Evolutionary conservation across 352 stramenopile species (phyloP), one percentile per base, ranked within the genome.

Genomic region (Pythium sukuiense): DNA sequence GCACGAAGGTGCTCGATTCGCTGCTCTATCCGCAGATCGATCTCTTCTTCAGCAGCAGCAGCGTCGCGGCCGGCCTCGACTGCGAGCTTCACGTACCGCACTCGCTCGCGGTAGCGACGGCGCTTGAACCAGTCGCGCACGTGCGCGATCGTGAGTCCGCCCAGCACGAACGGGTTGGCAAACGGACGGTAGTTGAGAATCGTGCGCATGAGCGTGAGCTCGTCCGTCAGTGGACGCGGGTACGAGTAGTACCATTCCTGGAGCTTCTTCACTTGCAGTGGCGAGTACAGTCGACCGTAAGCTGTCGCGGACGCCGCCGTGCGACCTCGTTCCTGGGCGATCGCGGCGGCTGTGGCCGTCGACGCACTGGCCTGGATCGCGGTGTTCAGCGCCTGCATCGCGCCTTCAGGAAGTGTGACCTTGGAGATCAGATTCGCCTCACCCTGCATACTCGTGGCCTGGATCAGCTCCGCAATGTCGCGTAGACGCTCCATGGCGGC

Each of bases 41-140:
- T 91, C 60, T 92, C 78, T 69, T 92, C 86, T 61, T 92, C 86
- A 1, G 86, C 81, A 32, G 79, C 81, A 50, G 74, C 71, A 0
- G 80, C 53, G 58, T 90, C 81, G 8, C 81, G 73, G 8, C 84
- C 84, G 24, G 71, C 76, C 71, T 95, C 86, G 20, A 92, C 59
- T 7, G 81, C 81, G 29, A 92, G 67, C 71, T 90, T 90, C 6
- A 93, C 73, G 37, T 88, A 91, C 24, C 84, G 84, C 65, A 93
- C 79, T 20, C 84, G 82, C 54, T 95, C 86, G n/a, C 86, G 82
- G 55, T 85, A 85, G 29, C 86, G 84, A 32, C 86, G 84, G 2
- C 84, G 84, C 71, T 95, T 92, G 70, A 95, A 95, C 86, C 86
- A 95, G 72, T 95, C 86, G 6, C 86, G 82, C 18, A 95, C 80